Base-by-base conservation (phyloP, 371 early-diverging fungal genomes). In the Rhizopus delemar region DNA sequence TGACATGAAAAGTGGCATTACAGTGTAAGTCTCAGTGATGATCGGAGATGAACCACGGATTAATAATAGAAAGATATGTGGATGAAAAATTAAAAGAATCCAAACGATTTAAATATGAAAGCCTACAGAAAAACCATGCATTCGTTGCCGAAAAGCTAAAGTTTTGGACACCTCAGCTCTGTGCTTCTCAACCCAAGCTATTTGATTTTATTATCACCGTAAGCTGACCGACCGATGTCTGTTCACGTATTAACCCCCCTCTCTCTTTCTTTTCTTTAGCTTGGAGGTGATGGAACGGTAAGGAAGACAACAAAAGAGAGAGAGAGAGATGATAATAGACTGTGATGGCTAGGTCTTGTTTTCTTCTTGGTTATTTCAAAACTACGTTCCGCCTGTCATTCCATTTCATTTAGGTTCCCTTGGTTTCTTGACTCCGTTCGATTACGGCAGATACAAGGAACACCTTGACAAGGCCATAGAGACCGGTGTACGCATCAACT, bases 341-440 rank as follows among this genome's bases (percentile, higher is more conserved):
- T 2, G 22, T 22, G 22, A 48, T 46, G 86, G 90, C 1, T 85
- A 86, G 34, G 91, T 93, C 4, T 77, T 94, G 13, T 92, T 90
- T 66, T 86, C 95, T 28, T 86, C 92, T 29, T 95, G 94, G 94
- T 75, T 96, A 49, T 97, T 96, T 66, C 95, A 97, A 74, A 77
- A 71, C 15, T 84, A 87, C n/a, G 91, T 93, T 5, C 97, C 97
- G 15, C 93, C 95, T 0, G 84, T 95, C 34, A 84, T 97, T 32
- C 92, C 97, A 2, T 95, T 97, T 73, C 89, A 93, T 62, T 69
- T 93, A 29, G 94, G 94, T 4, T 90, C 94, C 32, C 74, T 97
- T 41, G 96, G 97, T 4, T 97, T 97, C 57, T 71, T 97, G 41
- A 96, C 97, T 0, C 90, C 90, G 0, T 97, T 95, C 71, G 85